A percentile compares a stretch with the other conserved stretches of the same genome.
Evolutionary conservation across 768 basidiomycete species (phyloP).

Genomic region (Cubamyces sp.): DNA sequence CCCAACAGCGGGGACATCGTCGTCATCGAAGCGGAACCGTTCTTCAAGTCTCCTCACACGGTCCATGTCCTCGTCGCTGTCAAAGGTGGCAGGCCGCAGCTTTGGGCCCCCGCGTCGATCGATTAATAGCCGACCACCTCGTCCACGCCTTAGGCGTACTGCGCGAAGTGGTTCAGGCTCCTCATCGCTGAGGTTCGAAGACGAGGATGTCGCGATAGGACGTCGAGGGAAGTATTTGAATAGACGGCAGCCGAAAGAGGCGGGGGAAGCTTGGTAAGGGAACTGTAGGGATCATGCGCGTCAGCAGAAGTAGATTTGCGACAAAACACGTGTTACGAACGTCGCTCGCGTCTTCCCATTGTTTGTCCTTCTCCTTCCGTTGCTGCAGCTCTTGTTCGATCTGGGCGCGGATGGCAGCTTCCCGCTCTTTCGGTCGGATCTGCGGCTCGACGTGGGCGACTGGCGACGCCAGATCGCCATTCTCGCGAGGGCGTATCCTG

Average conservation of each 20-base stretch:
- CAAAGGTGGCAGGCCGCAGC: conserved; percentile 24
- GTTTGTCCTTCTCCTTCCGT: conserved; percentile 71
- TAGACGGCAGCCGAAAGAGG: conserved; percentile 61
- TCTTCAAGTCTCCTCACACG: conserved; percentile 49
- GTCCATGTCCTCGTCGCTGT: conserved; percentile 44
- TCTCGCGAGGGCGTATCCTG: conserved; percentile 56
- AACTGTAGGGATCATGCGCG: conserved; percentile 46
- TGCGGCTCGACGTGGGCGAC: conserved; percentile 50
- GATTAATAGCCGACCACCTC: conserved; percentile 85
- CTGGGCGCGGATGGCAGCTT: conserved; percentile 57
- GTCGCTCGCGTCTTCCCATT: conserved; percentile 89
- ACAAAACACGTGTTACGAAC: conserved; percentile 44
- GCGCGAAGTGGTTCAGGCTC: conserved; percentile 40
- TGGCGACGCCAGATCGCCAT: conserved; percentile 44
- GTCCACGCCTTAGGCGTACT: conserved; percentile 77
- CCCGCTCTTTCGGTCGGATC: conserved; percentile 70
- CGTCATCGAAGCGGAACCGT: conserved; percentile 71
- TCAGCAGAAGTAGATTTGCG: background rate
- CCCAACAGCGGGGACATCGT: conserved; percentile 59
- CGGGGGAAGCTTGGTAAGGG: conserved; percentile 67
- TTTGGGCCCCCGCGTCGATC: conserved; percentile 37
- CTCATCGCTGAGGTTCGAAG: conserved; percentile 26
- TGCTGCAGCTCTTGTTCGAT: conserved; percentile 62
- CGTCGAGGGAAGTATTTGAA: conserved; percentile 64
- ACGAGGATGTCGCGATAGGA: conserved; percentile 34